Evolutionary conservation across 495 filamentous ascomycete genomes (phyloP).

Genomic region (Glutinoglossum americanum): DNA sequence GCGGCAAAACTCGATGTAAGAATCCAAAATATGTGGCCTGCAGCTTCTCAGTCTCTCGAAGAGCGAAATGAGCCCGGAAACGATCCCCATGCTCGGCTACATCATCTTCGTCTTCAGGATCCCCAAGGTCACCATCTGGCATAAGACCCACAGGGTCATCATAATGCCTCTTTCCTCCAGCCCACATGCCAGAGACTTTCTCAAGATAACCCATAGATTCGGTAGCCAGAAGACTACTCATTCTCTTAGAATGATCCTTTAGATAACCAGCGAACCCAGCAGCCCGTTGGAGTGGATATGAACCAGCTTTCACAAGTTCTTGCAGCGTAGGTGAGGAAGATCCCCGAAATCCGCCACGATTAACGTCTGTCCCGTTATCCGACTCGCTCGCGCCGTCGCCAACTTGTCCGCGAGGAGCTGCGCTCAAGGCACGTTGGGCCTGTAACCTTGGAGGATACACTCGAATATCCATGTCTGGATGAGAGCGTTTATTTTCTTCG

Average conservation of each 20-base stretch:
- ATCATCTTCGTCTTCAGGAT: slow-evolving; percentile 26
- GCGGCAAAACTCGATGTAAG: slow-evolving; percentile 66
- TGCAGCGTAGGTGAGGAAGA: slow-evolving; percentile 37
- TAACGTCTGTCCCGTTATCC: background rate
- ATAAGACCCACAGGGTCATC: slow-evolving; percentile 47
- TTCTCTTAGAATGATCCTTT: slow-evolving; percentile 49
- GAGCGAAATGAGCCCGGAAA: slow-evolving; percentile 75
- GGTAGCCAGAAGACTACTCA: slow-evolving; percentile 70
- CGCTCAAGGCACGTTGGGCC: background rate
- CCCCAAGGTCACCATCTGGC: slow-evolving; percentile 27
- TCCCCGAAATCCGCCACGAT: background rate
- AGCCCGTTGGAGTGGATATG: slow-evolving; percentile 69
- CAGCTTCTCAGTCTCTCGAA: slow-evolving; percentile 66
- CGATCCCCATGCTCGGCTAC: slow-evolving; percentile 46
- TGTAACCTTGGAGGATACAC: slow-evolving; percentile 3
- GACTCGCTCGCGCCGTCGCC: slow-evolving; percentile 1
- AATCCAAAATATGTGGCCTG: slow-evolving; percentile 80
- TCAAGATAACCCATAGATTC: slow-evolving; percentile 96
- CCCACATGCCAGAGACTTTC: slow-evolving; percentile 95
- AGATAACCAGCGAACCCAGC: slow-evolving; percentile 70
- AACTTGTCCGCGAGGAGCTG: background rate
- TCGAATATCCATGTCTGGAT: background rate
- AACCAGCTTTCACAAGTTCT: slow-evolving; percentile 49
- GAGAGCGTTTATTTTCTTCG: background rate
- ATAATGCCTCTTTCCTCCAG: slow-evolving; percentile 78